Percentiles rank a stretch among this genome's conserved stretches.
phyloP scores from a whole-genome alignment of 1,139 yeast species.

The Meyerozyma guilliermondii region DNA sequence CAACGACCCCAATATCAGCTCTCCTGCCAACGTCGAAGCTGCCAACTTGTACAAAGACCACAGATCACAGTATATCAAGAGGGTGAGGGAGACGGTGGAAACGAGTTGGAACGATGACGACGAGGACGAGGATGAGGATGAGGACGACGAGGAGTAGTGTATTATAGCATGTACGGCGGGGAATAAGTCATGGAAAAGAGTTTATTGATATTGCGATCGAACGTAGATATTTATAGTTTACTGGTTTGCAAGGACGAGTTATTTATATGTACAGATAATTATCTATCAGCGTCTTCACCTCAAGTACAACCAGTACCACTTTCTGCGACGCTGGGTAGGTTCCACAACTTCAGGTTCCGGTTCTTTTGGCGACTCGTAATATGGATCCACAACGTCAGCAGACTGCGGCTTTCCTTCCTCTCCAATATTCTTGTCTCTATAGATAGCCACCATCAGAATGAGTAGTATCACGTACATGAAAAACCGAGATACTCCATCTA shows the following conservation, averaged over 20 bases:
- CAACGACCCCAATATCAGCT: conserved; percentile 93
- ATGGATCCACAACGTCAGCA: conserved; percentile 31
- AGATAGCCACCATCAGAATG: conserved; percentile 39
- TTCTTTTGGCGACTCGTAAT: conserved; percentile 20
- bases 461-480: conserved; percentile 44
- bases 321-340: conserved; percentile 14
- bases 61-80: conserved; percentile 81
- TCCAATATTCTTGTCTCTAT: conserved; percentile 47
- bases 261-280: too few species aligned
- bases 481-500: conserved; percentile 53
- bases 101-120: conserved; percentile 73
- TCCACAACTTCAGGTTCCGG: conserved; percentile 12
- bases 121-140: conserved; percentile 57
- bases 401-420: conserved; percentile 45
- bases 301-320: conserved; percentile 46
- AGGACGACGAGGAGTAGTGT: conserved; percentile 27
- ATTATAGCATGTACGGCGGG: neutral
- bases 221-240: too few species aligned
- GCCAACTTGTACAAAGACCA: conserved; percentile 95
- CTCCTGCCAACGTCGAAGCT: conserved; percentile 98
- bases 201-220: too few species aligned
- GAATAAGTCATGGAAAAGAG: too few species aligned
- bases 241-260: too few species aligned
- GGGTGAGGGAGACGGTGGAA: conserved; percentile 94
- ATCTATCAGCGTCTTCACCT: conserved; percentile 16